These are phyloP conservation scores for Candida gorgasii DNA, from an alignment of 805 yeast species.

Conservation along the genomic window DNA sequence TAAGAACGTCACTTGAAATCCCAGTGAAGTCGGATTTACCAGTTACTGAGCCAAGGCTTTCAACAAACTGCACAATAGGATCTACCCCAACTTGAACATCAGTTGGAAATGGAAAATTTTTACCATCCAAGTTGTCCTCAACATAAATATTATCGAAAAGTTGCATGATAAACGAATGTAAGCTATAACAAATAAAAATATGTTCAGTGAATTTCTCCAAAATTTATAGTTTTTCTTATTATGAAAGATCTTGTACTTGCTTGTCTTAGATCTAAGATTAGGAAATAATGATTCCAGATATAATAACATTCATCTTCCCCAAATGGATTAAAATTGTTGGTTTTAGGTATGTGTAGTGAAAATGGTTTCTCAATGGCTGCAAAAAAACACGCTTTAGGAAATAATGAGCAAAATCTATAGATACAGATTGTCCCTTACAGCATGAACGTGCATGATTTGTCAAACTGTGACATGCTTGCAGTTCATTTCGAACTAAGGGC, in stretches of 20 bases:
- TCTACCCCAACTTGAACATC: background rate
- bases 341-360: background rate
- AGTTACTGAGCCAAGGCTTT: background rate
- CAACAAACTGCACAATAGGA: background rate
- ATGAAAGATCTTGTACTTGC: background rate
- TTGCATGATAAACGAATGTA: too few species aligned
- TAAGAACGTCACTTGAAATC: too few species aligned
- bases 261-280: background rate
- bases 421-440: background rate
- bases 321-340: too few species aligned
- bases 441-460: too few species aligned
- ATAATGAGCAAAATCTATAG: background rate
- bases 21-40: too few species aligned
- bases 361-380: slow-evolving; percentile 4
- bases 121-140: background rate
- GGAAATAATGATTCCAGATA: background rate
- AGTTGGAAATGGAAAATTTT: background rate
- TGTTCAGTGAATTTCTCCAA: background rate
- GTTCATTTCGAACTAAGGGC: too few species aligned
- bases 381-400: background rate
- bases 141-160: too few species aligned
- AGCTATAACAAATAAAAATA: background rate
- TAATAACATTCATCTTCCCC: too few species aligned
- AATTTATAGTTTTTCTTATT: slow-evolving; percentile 6
- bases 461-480: too few species aligned